Evolutionary conservation across 257 asterid genomes (phyloP), one percentile per base, ranked within the genome.

Genomic region (Nicotiana benthamiana): DNA sequence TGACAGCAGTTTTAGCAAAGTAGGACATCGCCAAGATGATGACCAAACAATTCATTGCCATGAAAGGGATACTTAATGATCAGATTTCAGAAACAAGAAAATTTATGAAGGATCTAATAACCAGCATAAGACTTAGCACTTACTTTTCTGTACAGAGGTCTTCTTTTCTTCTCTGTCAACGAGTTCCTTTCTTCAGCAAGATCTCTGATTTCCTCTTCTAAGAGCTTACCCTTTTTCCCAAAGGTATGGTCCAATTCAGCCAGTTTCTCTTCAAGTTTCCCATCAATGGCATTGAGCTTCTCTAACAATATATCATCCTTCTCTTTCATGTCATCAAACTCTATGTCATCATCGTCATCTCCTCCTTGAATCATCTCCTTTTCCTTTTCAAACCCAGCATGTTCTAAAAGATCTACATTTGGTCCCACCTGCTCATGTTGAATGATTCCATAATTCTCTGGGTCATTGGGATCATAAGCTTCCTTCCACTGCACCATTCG

Each of bases 101-200:
- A n/a, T n/a, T n/a, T n/a, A n/a, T n/a, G n/a, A n/a, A n/a, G n/a
- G n/a, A n/a, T n/a, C n/a, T n/a, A n/a, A n/a, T 26, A 20, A 48
- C 40, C 62, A 74, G 46, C 43, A 11, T 74, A 74, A 48, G 26
- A 74, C 57, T 28, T 7, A 5, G 85, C 59, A 86, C 94, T 83
- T 87, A 93, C 98, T 87, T 91, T 96, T 79, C 99, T 83, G 80
- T 91, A 92, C 43, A 91, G 93, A 80, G 98, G 99, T 81, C 82
- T 89, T 83, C 98, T 89, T 86, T 92, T 94, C 93, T 89, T 88
- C 88, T 94, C 97, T 13, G 96, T 94, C 86, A 94, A 84, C 24
- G 92, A 77, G 89, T 96, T 96, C 86, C 99, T 91, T 87, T 95
- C 99, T 84, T 95, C 98, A 24, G 97, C 99, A 80, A 95, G 98